Evolutionary conservation across 148 eudicot species (phyloP), one percentile per base, ranked within the genome.

Genomic region (Rhododendron griersonianum): DNA sequence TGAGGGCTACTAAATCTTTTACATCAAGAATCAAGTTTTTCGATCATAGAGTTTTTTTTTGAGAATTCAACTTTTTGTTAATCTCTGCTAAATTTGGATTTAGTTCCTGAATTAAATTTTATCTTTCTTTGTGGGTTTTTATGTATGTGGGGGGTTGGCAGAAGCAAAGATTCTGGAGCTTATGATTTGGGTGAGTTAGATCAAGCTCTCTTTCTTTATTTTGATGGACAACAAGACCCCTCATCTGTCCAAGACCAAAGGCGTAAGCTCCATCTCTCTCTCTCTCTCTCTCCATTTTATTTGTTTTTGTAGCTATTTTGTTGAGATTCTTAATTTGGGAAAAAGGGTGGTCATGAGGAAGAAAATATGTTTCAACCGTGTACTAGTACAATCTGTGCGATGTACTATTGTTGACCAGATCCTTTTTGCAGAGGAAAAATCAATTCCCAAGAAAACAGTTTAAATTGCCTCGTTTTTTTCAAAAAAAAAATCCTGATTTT

Each of bases 131-230:
- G 21, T 28, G 47, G 33, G n/a, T 48, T 53, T 55, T 18, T 77
- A 15, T 16, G 21, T 86, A 57, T 81, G 61, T 13, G 61, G 78
- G 85, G 73, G n/a, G 19, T 57, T 57, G 59, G 86, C 87, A 90
- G 90, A 71, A 89, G 73, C 87, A 92, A 91, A 85, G 95, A 94
- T 86, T 67, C 83, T 44, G 91, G 89, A 80, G 91, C 92, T 10
- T 94, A 93, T 81, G 99, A 97, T 87, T 85, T 97, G 84, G 98
- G 96, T 2, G 99, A 98, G 81, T 87, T 98, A 23, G 99, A 97
- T 91, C 98, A 94, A 84, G 94, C 99, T 1, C 92, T 97, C 19
- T 93, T 95, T 48, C 90, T 93, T 3, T 95, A 93, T 82, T 91
- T 95, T 11, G 98, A 95, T 81, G 93, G 92, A 30, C 96, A 94